A percentile compares a stretch with the other conserved stretches of the same genome.
Evolutionary conservation across 2,329 filamentous ascomycete genomes (phyloP).

Genomic region (Pyrenophora tritici-repentis): DNA sequence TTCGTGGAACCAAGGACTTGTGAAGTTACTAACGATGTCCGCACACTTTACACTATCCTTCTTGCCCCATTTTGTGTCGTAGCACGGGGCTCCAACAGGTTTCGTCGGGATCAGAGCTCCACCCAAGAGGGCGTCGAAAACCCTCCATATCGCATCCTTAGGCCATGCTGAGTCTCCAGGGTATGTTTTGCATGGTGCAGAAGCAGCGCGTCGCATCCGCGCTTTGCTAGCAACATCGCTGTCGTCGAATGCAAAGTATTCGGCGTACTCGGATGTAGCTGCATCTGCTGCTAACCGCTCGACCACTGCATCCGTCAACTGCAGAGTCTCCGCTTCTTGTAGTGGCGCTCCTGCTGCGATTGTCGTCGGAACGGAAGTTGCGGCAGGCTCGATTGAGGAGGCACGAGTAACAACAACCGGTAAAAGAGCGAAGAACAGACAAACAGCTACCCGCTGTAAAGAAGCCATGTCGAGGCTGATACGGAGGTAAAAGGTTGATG

Average conservation of each 20-base stretch:
- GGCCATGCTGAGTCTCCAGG: conserved; percentile 25
- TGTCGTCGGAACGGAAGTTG: conserved; percentile 1
- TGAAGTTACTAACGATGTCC: conserved; percentile 14
- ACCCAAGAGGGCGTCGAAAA: conserved; percentile 18
- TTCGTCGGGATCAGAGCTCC: conserved; percentile 22
- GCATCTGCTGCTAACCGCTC: neutral
- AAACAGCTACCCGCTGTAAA: neutral
- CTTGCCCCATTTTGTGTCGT: conserved; percentile 17
- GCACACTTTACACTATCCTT: conserved; percentile 15
- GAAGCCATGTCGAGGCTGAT: neutral
- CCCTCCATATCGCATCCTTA: conserved; percentile 12
- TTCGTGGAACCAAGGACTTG: conserved; percentile 35
- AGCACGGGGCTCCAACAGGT: conserved; percentile 26
- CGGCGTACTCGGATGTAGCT: neutral
- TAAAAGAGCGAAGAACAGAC: neutral
- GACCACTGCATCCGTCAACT: conserved; percentile 4
- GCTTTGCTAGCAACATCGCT: neutral
- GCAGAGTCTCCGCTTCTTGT: conserved; percentile 8
- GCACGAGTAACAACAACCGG: neutral
- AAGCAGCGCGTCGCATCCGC: neutral
- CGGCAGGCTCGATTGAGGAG: conserved; percentile 5
- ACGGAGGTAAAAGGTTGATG: no score
- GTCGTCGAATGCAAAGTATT: conserved; percentile 8
- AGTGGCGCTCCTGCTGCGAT: conserved; percentile 1
- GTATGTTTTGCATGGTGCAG: conserved; percentile 20